Base-by-base conservation (phyloP, 73 alveolate species). In the Blepharisma stoltei region DNA sequence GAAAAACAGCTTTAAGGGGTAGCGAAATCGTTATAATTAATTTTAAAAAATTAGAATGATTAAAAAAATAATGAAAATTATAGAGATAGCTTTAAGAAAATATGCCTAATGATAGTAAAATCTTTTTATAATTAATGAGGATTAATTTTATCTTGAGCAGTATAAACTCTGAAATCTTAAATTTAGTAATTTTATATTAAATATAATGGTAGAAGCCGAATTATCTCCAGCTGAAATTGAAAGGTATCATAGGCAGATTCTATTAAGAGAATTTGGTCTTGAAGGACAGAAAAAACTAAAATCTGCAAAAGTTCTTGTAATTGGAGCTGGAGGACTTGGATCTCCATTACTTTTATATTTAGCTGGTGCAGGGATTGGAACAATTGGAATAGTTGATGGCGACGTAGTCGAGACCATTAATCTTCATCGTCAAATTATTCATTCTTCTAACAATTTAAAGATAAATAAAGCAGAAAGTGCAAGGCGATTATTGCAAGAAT, bases 261-360 rank as follows among this genome's bases (percentile, higher is more conserved):
- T 93, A 18, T 76, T 95, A 73, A 88, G 93, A 52, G 96, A 88
- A 78, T 78, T 93, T 55, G 89, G 97, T 23, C 85, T 86, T 32
- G 89, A 83, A 65, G 98, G 98, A 2, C 94, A 97, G 86, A 21
- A 76, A 54, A 80, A 86, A 82, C 76, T 97, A 60, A 89, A 86
- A 76, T 84, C 88, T 25, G 85, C 99, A 27, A 91, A 83, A 78
- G 98, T 97, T 38, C 71, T 93, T 67, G 81, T 97, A 7, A 83
- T 97, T 7, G 99, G 99, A 25, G 99, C 99, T 6, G 99, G 99
- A 49, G 99, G 99, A 6, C 83, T 95, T 3, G 99, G 99, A 6
- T 91, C 98, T 2, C 98, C 99, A 27, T 94, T 97, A 54, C 54
- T 87, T 5, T 86, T 88, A 76, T 96, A 97, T 77, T 80, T 97